phyloP scores from a whole-genome alignment of 2,329 filamentous ascomycete species.

The Microcyclospora tardicrescens region DNA sequence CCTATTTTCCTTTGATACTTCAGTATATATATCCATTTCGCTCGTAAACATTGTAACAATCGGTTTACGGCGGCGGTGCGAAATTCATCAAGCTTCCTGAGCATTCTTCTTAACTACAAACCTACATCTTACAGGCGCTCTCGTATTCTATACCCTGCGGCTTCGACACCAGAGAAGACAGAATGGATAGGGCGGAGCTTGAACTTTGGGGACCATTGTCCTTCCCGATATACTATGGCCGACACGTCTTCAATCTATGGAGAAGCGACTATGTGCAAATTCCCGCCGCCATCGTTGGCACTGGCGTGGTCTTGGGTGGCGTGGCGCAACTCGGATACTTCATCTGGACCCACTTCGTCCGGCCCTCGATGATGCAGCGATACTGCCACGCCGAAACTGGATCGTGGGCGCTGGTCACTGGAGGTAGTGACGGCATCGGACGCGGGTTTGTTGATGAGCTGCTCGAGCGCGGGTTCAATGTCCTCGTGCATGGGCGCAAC shows the following conservation, averaged over 20 bases:
- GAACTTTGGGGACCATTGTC: neutral
- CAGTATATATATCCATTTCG: no score
- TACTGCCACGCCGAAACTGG: conserved; percentile 8
- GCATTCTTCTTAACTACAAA: no score
- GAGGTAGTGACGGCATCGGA: conserved; percentile 44
- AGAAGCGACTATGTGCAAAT: neutral
- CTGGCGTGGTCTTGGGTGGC: neutral
- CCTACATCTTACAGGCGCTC: no score
- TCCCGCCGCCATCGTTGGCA: neutral
- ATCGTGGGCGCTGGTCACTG: conserved; percentile 26
- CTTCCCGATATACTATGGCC: conserved; percentile 2
- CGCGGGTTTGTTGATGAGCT: conserved; percentile 39
- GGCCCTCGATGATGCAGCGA: conserved; percentile 2
- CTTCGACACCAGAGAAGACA: no score
- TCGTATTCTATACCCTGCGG: no score
- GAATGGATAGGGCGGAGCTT: neutral
- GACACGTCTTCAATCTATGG: neutral
- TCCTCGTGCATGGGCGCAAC: conserved; percentile 47
- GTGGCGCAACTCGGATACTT: neutral
- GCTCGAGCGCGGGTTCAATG: conserved; percentile 40
- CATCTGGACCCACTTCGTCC: conserved; percentile 3
- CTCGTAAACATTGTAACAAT: no score
- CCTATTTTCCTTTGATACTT: no score
- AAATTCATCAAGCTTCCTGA: no score
- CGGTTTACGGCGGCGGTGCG: no score